These are phyloP conservation scores for Nakazawaea wyomingensis DNA, from an alignment of 805 yeast species.

Conservation along the genomic window DNA sequence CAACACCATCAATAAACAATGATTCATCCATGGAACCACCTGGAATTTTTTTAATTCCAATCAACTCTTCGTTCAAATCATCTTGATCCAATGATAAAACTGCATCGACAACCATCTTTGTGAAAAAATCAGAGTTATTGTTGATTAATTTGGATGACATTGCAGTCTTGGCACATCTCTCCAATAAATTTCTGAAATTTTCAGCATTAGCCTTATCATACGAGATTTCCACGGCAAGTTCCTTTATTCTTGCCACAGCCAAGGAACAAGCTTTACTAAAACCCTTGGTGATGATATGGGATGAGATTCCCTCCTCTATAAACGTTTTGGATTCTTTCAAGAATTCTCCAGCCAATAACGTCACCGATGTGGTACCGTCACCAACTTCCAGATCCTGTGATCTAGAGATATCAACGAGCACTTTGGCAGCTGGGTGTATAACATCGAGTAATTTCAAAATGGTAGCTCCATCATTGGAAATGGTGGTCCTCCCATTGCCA, in stretches of 20 bases:
- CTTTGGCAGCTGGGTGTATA: constrained; percentile 98
- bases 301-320: constrained; percentile 93
- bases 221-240: constrained; percentile 65
- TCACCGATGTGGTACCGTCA: constrained; percentile 96
- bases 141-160: constrained; percentile 94
- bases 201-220: constrained; percentile 41
- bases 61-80: constrained; percentile 81
- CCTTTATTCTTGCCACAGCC: constrained; percentile 69
- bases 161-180: constrained; percentile 93
- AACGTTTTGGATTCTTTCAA: constrained; percentile 85
- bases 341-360: constrained; percentile 90
- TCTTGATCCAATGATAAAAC: constrained; percentile 80
- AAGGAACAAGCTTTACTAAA: constrained; percentile 75
- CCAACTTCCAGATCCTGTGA: constrained; percentile 99
- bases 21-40: constrained; percentile 98
- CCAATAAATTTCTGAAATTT: constrained; percentile 70
- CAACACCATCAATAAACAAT: constrained; percentile 85
- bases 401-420: constrained; percentile 87
- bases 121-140: constrained; percentile 82
- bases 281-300: constrained; percentile 85
- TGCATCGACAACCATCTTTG: constrained; percentile 95
- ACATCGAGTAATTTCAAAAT: constrained; percentile 87
- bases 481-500: constrained; percentile 80
- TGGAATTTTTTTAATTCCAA: constrained; percentile 91
- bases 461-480: constrained; percentile 98